These are phyloP conservation scores for Xylaria sp. DNA, from an alignment of 2,329 filamentous ascomycete genomes.

Conservation along the genomic window DNA sequence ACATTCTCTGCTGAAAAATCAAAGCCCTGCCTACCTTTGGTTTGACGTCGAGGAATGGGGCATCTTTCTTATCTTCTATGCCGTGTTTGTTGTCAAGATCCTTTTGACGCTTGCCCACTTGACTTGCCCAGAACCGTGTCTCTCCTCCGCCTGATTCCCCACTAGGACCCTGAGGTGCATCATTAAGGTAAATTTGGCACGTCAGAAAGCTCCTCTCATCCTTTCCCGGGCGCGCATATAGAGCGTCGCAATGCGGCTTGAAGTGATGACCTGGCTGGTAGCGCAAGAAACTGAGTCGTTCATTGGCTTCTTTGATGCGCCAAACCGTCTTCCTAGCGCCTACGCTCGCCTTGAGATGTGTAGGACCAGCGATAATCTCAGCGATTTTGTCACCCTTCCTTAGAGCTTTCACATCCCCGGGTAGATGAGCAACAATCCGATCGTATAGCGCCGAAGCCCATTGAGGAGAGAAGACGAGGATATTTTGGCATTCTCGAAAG, in stretches of 20 bases:
- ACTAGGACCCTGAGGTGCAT: conserved; percentile 37
- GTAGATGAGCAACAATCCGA: conserved; percentile 40
- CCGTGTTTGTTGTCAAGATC: conserved; percentile 32
- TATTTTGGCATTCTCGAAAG: conserved; percentile 45
- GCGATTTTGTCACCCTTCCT: conserved; percentile 40
- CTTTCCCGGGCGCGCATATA: conserved; percentile 40
- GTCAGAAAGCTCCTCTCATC: conserved; percentile 50
- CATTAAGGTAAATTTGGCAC: conserved; percentile 49
- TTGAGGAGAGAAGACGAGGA: conserved; percentile 41
- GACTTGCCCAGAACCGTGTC: conserved; percentile 45
- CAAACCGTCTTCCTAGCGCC: conserved; percentile 46
- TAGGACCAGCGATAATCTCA: conserved; percentile 40
- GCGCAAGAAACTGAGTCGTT: conserved; percentile 69
- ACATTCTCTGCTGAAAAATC: conserved; percentile 50
- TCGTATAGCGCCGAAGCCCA: conserved; percentile 43
- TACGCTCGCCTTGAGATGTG: conserved; percentile 43
- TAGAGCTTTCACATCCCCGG: conserved; percentile 41
- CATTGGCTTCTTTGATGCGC: conserved; percentile 60
- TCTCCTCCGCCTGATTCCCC: conserved; percentile 37
- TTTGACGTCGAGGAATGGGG: conserved; percentile 47
- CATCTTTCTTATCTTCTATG: conserved; percentile 23
- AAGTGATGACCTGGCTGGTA: conserved; percentile 71
- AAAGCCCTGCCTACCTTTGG: conserved; percentile 48
- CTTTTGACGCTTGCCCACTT: conserved; percentile 44
- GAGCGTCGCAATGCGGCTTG: conserved; percentile 53